Percentiles rank a stretch among this genome's conserved stretches.
Evolutionary conservation across 2,329 filamentous ascomycete species (phyloP).

Genomic region (Colletotrichum camelliae): DNA sequence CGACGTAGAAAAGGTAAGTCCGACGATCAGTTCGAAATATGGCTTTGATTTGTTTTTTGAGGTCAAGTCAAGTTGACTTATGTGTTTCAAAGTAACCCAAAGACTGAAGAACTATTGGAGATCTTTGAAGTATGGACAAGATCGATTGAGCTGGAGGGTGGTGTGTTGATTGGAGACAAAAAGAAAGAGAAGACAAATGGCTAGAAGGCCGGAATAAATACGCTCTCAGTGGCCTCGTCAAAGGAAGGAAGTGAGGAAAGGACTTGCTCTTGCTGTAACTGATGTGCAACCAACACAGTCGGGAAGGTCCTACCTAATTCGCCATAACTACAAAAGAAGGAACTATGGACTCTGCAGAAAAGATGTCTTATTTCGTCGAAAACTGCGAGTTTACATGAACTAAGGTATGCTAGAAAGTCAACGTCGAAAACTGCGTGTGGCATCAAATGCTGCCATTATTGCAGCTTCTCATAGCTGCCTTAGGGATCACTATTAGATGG

Average conservation of each 20-base stretch:
- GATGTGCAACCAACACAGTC: fast-evolving
- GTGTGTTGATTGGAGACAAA: fast-evolving
- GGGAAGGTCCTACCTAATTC: not conserved
- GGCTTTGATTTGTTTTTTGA: not conserved
- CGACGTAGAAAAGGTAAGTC: not conserved
- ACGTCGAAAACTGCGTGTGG: not conserved
- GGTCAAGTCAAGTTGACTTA: not conserved
- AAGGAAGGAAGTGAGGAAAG: not conserved
- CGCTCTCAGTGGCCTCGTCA: fast-evolving
- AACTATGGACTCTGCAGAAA: not conserved
- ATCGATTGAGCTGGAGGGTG: fast-evolving
- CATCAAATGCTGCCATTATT: not conserved
- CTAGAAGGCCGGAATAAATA: not conserved
- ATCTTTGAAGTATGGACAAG: not conserved
- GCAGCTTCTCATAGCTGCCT: not conserved
- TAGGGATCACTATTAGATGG: not conserved
- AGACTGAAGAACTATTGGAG: not conserved
- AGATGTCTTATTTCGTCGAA: not conserved
- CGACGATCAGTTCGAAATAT: not conserved
- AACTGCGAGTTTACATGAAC: not conserved
- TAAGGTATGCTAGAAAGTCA: fast-evolving
- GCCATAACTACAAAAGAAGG: not conserved
- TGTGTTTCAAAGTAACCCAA: not conserved
- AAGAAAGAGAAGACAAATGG: fast-evolving
- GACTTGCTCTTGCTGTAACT: not conserved